A percentile compares a stretch with the other conserved stretches of the same genome.
Evolutionary conservation across 129 eudicot genomes (phyloP).

Genomic region (Apium graveolens): DNA sequence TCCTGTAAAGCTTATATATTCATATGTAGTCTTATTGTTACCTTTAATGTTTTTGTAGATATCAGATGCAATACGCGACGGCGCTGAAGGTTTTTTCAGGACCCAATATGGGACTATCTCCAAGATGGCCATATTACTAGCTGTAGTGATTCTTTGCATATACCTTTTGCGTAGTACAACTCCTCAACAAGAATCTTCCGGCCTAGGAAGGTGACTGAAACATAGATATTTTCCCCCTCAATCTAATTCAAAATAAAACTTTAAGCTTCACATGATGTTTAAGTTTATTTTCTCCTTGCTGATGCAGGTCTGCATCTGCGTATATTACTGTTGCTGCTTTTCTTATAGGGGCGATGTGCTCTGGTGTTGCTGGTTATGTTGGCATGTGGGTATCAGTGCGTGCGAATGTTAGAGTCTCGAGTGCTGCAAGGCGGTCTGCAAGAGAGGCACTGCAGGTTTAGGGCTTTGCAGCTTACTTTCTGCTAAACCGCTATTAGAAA

Average conservation of each 20-base stretch:
- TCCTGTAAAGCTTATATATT: background rate
- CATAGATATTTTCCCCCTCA: too few species aligned
- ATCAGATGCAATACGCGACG: conserved; percentile 98
- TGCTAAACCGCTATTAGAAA: conserved; percentile 10
- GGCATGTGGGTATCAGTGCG: conserved; percentile 99
- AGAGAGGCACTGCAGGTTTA: conserved; percentile 92
- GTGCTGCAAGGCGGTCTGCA: conserved; percentile 98
- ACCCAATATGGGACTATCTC: conserved; percentile 94
- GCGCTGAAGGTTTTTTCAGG: conserved; percentile 95
- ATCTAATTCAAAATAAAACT: conserved; percentile 10
- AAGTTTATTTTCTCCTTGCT: conserved; percentile 14
- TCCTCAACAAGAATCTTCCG: conserved; percentile 84
- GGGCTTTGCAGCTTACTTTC: conserved; percentile 3
- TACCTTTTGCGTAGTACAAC: conserved; percentile 75
- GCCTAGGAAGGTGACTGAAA: conserved; percentile 58
- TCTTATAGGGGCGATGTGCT: conserved; percentile 89
- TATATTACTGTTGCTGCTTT: conserved; percentile 78
- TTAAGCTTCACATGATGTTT: conserved; percentile 4
- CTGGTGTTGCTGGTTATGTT: conserved; percentile 98
- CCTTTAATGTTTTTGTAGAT: conserved; percentile 38
- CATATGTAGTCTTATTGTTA: background rate
- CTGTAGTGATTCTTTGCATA: conserved; percentile 69
- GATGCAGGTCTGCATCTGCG: conserved; percentile 77
- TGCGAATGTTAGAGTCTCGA: conserved; percentile 94
- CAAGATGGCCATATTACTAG: conserved; percentile 87